Evolutionary conservation across 2,329 filamentous ascomycete genomes (phyloP).

Genomic region (Geosmithia morbida): DNA sequence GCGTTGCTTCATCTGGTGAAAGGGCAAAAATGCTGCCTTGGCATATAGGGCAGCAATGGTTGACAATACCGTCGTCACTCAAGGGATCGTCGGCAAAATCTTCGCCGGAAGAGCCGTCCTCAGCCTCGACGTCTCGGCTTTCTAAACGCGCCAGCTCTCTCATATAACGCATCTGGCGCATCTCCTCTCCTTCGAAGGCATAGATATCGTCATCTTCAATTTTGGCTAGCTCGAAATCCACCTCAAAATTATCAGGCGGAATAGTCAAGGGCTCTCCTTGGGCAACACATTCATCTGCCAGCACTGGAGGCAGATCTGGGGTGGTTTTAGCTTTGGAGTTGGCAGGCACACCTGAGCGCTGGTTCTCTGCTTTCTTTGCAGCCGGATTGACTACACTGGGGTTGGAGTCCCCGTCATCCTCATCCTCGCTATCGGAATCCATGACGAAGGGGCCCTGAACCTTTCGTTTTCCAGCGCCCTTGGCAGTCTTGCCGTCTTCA

Average conservation of each 20-base stretch:
- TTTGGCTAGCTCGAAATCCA: constrained; percentile 19
- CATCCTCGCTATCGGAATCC: constrained; percentile 46
- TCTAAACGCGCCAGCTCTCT: constrained; percentile 58
- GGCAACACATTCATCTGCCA: background rate
- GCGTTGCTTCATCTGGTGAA: constrained; percentile 51
- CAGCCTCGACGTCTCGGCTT: constrained; percentile 33
- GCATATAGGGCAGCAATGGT: constrained; percentile 62
- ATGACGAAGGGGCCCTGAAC: constrained; percentile 46
- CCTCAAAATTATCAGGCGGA: constrained; percentile 20
- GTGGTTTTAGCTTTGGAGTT: background rate
- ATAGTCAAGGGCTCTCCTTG: background rate
- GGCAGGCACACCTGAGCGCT: background rate
- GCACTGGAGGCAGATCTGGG: background rate
- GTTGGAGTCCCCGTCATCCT: constrained; percentile 4
- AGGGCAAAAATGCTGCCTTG: constrained; percentile 45
- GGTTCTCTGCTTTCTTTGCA: background rate
- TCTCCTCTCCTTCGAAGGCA: constrained; percentile 46
- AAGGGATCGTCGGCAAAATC: constrained; percentile 17
- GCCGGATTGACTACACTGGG: background rate
- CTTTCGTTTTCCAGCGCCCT: constrained; percentile 5
- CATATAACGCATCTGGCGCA: constrained; percentile 55
- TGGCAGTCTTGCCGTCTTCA: constrained; percentile 5
- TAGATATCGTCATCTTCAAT: constrained; percentile 44
- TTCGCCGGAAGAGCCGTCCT: constrained; percentile 15
- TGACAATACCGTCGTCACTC: constrained; percentile 13